phyloP scores from a whole-genome alignment of 331 rosid genomes.

The Pyrus hybrid region DNA sequence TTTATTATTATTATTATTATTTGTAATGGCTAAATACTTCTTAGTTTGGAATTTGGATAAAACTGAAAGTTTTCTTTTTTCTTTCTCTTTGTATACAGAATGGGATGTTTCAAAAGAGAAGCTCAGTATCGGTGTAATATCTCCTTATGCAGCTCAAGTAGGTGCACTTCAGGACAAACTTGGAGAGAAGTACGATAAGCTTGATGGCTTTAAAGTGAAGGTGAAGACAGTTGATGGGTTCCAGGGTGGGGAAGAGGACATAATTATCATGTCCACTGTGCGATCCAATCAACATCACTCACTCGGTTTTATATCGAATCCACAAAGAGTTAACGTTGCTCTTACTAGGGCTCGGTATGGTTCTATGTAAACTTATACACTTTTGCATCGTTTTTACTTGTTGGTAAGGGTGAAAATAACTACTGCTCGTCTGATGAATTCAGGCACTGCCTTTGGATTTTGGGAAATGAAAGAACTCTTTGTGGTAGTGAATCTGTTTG shows the following conservation, averaged over 20 bases:
- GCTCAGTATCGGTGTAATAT: conserved; percentile 25
- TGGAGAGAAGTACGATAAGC: conserved; percentile 15
- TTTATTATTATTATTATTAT: not conserved
- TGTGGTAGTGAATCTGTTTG: conserved; percentile 34
- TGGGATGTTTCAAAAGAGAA: conserved; percentile 2
- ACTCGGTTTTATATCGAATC: conserved; percentile 35
- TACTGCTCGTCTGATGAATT: not conserved
- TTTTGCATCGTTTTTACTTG: not conserved
- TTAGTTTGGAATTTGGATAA: not conserved
- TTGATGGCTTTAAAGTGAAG: conserved; percentile 20
- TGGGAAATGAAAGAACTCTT: conserved; percentile 55
- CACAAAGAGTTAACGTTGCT: conserved; percentile 56
- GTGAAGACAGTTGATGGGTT: conserved; percentile 32
- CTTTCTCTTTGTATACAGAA: conserved; percentile 1
- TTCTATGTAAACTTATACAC: not conserved
- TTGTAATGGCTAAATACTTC: not conserved
- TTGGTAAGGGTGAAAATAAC: not conserved
- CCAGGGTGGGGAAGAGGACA: conserved; percentile 63
- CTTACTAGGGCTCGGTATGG: conserved; percentile 65
- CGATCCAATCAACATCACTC: conserved; percentile 22
- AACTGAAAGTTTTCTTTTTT: not conserved
- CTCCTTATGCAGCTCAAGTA: conserved; percentile 35
- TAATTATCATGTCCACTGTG: conserved; percentile 58
- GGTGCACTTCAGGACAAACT: conserved; percentile 16
- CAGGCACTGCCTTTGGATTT: conserved; percentile 64